Evolutionary conservation across 2,329 filamentous ascomycete species (phyloP).

Genomic region (Fusarium heterosporum): DNA sequence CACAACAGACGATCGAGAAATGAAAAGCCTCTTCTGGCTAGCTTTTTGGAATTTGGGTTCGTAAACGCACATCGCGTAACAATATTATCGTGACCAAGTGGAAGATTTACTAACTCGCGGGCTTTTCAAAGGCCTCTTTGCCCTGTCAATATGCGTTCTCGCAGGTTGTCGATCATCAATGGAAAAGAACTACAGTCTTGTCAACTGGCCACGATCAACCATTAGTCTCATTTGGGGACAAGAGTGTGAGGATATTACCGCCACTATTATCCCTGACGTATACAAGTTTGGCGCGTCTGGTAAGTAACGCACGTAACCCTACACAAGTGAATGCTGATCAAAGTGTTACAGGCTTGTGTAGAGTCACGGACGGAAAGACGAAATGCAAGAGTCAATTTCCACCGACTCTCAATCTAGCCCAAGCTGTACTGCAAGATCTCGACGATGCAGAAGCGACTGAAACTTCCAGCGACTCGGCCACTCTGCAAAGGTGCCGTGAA

Average conservation of each 20-base stretch:
- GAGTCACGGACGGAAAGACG: slow-evolving; percentile 15
- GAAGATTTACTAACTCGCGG: background rate
- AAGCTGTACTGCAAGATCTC: slow-evolving; percentile 29
- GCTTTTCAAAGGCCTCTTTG: slow-evolving; percentile 18
- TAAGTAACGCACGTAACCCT: fast-evolving
- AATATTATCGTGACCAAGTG: background rate
- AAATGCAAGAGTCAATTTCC: slow-evolving; percentile 26
- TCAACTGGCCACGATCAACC: slow-evolving; percentile 38
- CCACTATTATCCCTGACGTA: slow-evolving; percentile 20
- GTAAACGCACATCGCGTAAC: background rate
- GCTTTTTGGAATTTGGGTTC: slow-evolving; percentile 29
- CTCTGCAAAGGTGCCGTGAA: slow-evolving; percentile 16
- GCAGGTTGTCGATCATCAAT: slow-evolving; percentile 26
- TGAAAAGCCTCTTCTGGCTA: slow-evolving; percentile 19
- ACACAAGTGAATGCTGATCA: background rate
- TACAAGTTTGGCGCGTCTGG: slow-evolving; percentile 37
- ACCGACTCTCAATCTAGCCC: slow-evolving; percentile 35
- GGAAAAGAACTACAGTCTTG: slow-evolving; percentile 33
- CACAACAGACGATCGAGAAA: background rate
- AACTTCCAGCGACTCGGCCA: background rate
- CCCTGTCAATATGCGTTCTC: slow-evolving; percentile 35
- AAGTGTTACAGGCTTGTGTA: slow-evolving; percentile 17
- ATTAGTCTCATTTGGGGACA: slow-evolving; percentile 29
- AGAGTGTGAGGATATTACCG: slow-evolving; percentile 27
- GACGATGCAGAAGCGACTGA: background rate